Evolutionary conservation across 2,329 filamentous ascomycete species (phyloP).

Genomic region (Scedosporium minutisporum): DNA sequence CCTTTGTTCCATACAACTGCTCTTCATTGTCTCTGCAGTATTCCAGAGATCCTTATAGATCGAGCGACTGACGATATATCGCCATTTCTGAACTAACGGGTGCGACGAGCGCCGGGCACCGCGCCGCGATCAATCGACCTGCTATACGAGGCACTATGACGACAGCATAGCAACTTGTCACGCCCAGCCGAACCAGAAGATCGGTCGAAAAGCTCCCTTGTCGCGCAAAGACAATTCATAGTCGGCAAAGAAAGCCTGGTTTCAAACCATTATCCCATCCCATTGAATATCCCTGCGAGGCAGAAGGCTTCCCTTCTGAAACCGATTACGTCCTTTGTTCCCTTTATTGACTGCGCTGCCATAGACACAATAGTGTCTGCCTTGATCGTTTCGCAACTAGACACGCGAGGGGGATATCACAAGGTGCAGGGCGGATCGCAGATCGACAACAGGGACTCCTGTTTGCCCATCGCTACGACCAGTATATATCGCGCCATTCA

Average conservation of each 20-base stretch:
- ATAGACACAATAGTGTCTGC: neutral
- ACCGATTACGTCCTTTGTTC: conserved; percentile 7
- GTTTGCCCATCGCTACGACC: neutral
- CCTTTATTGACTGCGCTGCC: conserved; percentile 8
- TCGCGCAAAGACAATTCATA: neutral
- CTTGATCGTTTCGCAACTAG: neutral
- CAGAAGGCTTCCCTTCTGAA: neutral
- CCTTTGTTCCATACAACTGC: neutral
- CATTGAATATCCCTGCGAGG: neutral
- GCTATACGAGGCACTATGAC: neutral
- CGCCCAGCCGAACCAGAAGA: neutral
- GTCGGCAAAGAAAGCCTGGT: neutral
- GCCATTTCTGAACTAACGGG: too few relatives aligned
- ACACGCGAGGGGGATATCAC: neutral
- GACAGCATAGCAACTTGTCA: neutral
- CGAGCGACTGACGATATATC: too few relatives aligned
- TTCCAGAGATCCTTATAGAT: neutral
- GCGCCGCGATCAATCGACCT: neutral
- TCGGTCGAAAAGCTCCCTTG: neutral
- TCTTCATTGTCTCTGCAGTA: neutral
- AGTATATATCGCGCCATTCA: neutral
- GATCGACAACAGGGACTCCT: neutral
- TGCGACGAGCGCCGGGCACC: too few relatives aligned
- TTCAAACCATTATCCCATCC: neutral
- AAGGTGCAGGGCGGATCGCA: neutral